Evolutionary conservation across 208 protist genomes (phyloP).

Genomic region (Leishmania aethiopica): DNA sequence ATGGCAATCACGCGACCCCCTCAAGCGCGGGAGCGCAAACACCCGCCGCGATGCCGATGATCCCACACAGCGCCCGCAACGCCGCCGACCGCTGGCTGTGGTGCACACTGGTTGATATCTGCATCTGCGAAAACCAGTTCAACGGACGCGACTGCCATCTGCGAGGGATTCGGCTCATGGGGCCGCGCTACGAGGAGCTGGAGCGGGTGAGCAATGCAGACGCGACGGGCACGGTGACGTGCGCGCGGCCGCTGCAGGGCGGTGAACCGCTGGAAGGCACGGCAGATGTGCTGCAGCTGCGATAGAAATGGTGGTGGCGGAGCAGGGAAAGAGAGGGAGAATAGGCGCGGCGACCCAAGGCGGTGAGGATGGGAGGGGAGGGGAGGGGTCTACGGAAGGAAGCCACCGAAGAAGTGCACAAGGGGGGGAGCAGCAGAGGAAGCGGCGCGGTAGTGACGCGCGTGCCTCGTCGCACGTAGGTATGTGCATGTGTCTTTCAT

Average conservation of each 20-base stretch:
- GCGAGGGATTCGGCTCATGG: constrained; percentile 69
- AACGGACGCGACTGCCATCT: constrained; percentile 87
- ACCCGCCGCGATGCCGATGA: background rate
- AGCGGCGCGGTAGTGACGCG: background rate
- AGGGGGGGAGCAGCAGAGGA: background rate
- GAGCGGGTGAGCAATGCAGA: constrained; percentile 14
- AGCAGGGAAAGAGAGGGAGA: background rate
- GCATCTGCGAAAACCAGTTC: constrained; percentile 77
- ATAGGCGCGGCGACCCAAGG: background rate
- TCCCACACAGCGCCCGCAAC: constrained; percentile 7
- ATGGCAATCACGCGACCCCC: background rate
- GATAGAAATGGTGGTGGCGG: background rate
- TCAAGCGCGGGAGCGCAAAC: background rate
- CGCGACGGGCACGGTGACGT: background rate
- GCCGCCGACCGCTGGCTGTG: constrained; percentile 47
- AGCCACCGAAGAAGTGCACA: background rate
- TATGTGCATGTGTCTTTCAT: background rate
- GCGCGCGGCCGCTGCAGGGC: background rate
- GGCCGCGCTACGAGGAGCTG: constrained; percentile 36
- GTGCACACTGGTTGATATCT: constrained; percentile 63
- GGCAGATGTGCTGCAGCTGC: constrained; percentile 7
- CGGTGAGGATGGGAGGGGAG: background rate
- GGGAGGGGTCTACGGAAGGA: background rate
- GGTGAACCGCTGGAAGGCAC: background rate
- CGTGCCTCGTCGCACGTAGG: background rate